Conservation (phyloP, 306 rosid species). For the Vigna angularis region DNA sequence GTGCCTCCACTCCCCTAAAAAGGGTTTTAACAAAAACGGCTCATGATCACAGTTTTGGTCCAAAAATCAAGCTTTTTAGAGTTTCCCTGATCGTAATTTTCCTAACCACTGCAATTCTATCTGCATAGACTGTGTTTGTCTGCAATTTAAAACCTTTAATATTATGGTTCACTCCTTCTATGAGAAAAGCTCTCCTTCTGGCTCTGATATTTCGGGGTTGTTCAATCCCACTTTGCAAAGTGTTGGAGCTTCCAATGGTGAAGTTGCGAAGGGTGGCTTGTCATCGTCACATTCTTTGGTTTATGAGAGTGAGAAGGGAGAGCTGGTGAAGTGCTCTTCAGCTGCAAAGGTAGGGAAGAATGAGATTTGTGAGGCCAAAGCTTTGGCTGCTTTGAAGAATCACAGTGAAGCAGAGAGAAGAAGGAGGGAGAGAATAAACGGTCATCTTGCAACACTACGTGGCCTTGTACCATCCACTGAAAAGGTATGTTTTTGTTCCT, state of each 20-base stretch:
- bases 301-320: slow-evolving; percentile 67
- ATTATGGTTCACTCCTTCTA: slow-evolving; percentile 53
- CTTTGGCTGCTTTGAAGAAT: slow-evolving; percentile 74
- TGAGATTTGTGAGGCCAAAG: slow-evolving; percentile 67
- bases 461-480: slow-evolving; percentile 65
- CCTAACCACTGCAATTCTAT: background rate
- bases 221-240: slow-evolving; percentile 47
- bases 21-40: background rate
- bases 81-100: background rate
- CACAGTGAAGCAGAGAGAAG: slow-evolving; percentile 93
- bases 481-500: slow-evolving; percentile 54
- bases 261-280: slow-evolving; percentile 43
- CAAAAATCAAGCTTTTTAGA: background rate
- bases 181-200: slow-evolving; percentile 48
- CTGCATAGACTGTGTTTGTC: background rate
- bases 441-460: slow-evolving; percentile 81
- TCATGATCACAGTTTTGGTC: background rate
- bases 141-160: background rate
- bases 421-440: slow-evolving; percentile 89
- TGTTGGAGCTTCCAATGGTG: slow-evolving; percentile 41
- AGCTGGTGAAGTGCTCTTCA: slow-evolving; percentile 62
- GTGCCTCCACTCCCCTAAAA: background rate
- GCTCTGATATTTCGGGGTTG: slow-evolving; percentile 39
- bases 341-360: slow-evolving; percentile 56
- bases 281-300: slow-evolving; percentile 53